A percentile compares a stretch with the other conserved stretches of the same genome.
Conservation (phyloP, 495 filamentous ascomycete genomes). For the Podospora appendiculata region DNA sequence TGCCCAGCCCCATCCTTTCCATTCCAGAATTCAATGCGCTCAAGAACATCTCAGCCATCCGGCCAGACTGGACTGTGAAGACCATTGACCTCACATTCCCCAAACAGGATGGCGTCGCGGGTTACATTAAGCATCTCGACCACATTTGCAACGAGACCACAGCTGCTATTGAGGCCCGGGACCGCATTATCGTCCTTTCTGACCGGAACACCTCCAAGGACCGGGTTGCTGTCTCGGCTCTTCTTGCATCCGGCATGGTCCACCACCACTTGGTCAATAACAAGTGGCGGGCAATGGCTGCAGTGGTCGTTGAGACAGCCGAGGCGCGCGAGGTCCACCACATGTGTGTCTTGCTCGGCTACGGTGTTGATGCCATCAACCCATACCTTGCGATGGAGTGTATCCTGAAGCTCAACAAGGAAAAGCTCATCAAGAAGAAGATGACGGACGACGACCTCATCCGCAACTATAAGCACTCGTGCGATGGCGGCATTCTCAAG, state of each 20-base stretch:
- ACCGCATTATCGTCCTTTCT: conserved; percentile 85
- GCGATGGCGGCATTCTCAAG: conserved; percentile 96
- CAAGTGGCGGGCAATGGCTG: conserved; percentile 89
- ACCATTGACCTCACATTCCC: conserved; percentile 97
- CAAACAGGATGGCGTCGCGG: conserved; percentile 73
- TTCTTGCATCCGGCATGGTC: conserved; percentile 88
- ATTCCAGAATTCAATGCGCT: conserved; percentile 89
- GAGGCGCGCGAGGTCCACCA: conserved; percentile 98
- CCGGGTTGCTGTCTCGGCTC: conserved; percentile 79
- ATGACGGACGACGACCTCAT: conserved; percentile 78
- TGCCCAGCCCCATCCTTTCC: conserved; percentile 87
- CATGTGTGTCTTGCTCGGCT: conserved; percentile 95
- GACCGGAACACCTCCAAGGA: conserved; percentile 81
- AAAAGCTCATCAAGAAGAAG: conserved; percentile 88
- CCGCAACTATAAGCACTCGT: conserved; percentile 96
- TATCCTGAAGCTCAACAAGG: conserved; percentile 96
- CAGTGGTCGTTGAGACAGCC: conserved; percentile 85
- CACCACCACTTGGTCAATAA: conserved; percentile 97
- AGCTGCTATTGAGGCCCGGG: conserved; percentile 73
- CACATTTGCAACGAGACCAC: conserved; percentile 81
- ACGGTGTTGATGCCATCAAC: conserved; percentile 93
- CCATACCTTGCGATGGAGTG: conserved; percentile 97
- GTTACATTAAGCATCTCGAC: conserved; percentile 87
- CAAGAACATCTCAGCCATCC: conserved; percentile 64
- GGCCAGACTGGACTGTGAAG: conserved; percentile 83